Conservation (phyloP, 306 rosid genomes). For the Corylus heterophylla region DNA sequence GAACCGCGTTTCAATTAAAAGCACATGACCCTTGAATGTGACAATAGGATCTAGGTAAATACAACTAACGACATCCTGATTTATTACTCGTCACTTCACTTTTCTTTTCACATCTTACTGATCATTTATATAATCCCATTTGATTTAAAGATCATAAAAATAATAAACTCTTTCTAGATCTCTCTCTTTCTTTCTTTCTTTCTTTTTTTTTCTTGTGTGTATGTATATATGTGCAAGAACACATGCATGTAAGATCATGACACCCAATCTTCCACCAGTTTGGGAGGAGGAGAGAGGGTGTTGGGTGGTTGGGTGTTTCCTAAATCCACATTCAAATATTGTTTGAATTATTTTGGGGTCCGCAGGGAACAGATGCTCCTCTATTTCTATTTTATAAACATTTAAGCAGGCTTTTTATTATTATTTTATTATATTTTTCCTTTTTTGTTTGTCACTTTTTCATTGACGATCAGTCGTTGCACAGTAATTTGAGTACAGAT, state of each 20-base stretch:
- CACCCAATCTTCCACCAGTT: no score
- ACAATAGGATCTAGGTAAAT: neutral
- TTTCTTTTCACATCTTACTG: no score
- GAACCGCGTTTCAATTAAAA: neutral
- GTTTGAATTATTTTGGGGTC: constrained; percentile 2
- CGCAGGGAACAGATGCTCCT: neutral
- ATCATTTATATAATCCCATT: no score
- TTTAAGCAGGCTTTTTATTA: neutral
- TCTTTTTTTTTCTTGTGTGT: neutral
- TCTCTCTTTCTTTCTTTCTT: neutral
- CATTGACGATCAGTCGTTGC: neutral
- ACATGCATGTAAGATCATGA: neutral
- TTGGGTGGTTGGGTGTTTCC: constrained; percentile 5
- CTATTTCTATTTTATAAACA: neutral
- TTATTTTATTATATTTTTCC: neutral
- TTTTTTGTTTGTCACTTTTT: neutral
- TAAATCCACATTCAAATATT: neutral
- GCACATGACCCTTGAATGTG: neutral
- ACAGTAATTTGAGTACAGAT: no score
- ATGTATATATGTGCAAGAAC: neutral
- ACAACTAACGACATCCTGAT: neutral
- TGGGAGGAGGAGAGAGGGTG: neutral
- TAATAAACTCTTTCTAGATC: neutral
- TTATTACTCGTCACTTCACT: no score
- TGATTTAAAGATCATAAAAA: neutral